Evolutionary conservation across 495 filamentous ascomycete species (phyloP), one percentile per base, ranked within the genome.

Genomic region (Penicillium flavigenum): DNA sequence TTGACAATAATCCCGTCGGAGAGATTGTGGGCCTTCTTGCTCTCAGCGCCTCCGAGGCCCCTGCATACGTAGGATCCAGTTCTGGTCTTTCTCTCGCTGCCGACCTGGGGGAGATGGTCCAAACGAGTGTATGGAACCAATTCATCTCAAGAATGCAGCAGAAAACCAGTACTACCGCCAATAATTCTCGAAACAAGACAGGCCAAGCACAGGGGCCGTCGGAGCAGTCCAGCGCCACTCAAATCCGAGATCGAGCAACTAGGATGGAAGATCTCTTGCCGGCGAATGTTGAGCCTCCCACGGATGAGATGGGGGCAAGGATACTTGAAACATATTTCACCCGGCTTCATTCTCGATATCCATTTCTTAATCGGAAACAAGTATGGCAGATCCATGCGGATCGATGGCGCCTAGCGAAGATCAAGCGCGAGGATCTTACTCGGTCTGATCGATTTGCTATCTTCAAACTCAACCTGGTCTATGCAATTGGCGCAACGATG

Each of bases 31-130:
- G 79, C 7, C 76, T 82, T 27, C 69, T 82, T 36, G 76, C 79
- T 10, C 65, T 82, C 26, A 79, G 73, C 57, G 70, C 71, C 5
- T 70, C 72, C 7, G 79, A 81, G 55, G 75, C 78, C 7, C 76
- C 76, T 16, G 77, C 77, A 32, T 82, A 82, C 58, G 75, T 82
- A n/a, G 78, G 79, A 41, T 76, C 79, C 22, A 80, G 79, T 55
- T 81, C 78, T 6, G 79, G 79, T 12, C 69, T 82, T 26, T 73
- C 77, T 14, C 58, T 82, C 38, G 79, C 78, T 19, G 69, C 74
- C 5, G 76, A 79, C 51, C 57, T 82, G 19, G 78, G 79, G 14
- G 78, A 82, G 52, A 81, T 82, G 78, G 79, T 81, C 20, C 78
- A 80, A 53, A 73, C 75, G 1, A 81, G 78, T 20, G 76, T 81